Evolutionary conservation across 495 filamentous ascomycete genomes (phyloP).

Genomic region (Talaromyces wortmannii): DNA sequence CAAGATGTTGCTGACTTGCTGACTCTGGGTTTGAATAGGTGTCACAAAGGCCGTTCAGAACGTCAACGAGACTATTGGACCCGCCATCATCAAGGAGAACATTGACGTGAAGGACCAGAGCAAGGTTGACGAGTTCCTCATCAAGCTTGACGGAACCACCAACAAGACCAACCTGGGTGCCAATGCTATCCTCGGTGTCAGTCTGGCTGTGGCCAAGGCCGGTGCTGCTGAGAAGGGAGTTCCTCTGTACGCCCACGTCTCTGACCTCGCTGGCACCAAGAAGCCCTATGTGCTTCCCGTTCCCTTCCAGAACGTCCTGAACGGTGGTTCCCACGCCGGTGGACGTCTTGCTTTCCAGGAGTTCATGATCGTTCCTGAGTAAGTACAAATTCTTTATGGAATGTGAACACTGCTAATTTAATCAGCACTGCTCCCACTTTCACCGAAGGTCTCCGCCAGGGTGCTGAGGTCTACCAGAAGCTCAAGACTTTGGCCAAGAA

Average conservation of each 20-base stretch:
- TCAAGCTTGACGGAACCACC: slow-evolving; percentile 87
- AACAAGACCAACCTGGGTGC: slow-evolving; percentile 99
- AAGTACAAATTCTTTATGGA: slow-evolving; percentile 20
- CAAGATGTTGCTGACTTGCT: slow-evolving; percentile 4
- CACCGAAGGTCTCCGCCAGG: slow-evolving; percentile 92
- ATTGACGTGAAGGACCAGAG: slow-evolving; percentile 97
- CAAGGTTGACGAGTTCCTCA: slow-evolving; percentile 88
- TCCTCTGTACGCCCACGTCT: slow-evolving; percentile 96
- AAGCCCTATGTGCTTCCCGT: slow-evolving; percentile 99
- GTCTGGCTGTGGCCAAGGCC: slow-evolving; percentile 93
- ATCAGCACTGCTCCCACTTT: slow-evolving; percentile 68
- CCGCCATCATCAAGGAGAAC: slow-evolving; percentile 84
- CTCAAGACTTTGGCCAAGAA: slow-evolving; percentile 98
- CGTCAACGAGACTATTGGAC: slow-evolving; percentile 90
- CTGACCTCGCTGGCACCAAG: slow-evolving; percentile 97
- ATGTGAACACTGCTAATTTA: slow-evolving; percentile 11
- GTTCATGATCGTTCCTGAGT: slow-evolving; percentile 99
- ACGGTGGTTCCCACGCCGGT: slow-evolving; percentile 98
- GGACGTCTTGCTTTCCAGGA: slow-evolving; percentile 99
- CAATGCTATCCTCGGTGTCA: slow-evolving; percentile 97
- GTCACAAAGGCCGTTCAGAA: slow-evolving; percentile 93
- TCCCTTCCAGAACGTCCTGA: slow-evolving; percentile 99
- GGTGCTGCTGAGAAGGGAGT: slow-evolving; percentile 97
- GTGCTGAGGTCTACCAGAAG: slow-evolving; percentile 95
- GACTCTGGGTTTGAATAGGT: slow-evolving; percentile 29